Evolutionary conservation across 2,329 filamentous ascomycete species (phyloP).

Genomic region (Talaromyces sp.): DNA sequence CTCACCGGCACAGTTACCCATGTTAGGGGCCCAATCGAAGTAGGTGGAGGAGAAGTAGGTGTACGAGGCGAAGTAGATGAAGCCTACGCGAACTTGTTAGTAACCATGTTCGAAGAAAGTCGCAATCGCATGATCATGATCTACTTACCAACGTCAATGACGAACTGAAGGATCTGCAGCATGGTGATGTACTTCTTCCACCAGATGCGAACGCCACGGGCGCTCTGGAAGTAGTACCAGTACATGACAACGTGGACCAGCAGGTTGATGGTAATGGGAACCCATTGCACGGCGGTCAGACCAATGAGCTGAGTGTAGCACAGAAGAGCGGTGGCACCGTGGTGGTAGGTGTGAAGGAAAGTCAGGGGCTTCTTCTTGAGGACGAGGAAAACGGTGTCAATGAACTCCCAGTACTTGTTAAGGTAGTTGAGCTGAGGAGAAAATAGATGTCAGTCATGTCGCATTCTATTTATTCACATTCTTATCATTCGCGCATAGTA

Average conservation of each 20-base stretch:
- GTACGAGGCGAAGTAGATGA: conserved; percentile 99
- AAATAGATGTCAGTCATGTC: conserved; percentile 40
- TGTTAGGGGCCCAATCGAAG: conserved; percentile 81
- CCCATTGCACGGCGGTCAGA: conserved; percentile 91
- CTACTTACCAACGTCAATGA: conserved; percentile 86
- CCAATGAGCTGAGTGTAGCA: conserved; percentile 98
- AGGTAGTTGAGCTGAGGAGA: conserved; percentile 83
- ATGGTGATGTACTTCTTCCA: conserved; percentile 99
- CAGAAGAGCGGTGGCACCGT: conserved; percentile 92
- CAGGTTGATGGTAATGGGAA: conserved; percentile 89
- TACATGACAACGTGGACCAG: conserved; percentile 98
- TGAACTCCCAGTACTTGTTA: conserved; percentile 93
- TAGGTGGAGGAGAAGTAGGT: conserved; percentile 95
- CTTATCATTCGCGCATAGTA: neutral
- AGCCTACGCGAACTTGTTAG: conserved; percentile 59
- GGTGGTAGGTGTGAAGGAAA: conserved; percentile 99
- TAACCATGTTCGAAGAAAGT: no score
- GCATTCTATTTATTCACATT: neutral
- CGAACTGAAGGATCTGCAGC: conserved; percentile 94
- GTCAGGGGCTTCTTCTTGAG: conserved; percentile 99
- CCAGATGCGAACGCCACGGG: conserved; percentile 93
- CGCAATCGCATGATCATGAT: no score
- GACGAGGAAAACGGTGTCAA: conserved; percentile 96
- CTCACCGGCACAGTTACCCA: conserved; percentile 87
- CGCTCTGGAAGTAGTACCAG: conserved; percentile 99